Conservation (phyloP, 2,329 filamentous ascomycete genomes). For the Arthrobotrys megalospora region DNA sequence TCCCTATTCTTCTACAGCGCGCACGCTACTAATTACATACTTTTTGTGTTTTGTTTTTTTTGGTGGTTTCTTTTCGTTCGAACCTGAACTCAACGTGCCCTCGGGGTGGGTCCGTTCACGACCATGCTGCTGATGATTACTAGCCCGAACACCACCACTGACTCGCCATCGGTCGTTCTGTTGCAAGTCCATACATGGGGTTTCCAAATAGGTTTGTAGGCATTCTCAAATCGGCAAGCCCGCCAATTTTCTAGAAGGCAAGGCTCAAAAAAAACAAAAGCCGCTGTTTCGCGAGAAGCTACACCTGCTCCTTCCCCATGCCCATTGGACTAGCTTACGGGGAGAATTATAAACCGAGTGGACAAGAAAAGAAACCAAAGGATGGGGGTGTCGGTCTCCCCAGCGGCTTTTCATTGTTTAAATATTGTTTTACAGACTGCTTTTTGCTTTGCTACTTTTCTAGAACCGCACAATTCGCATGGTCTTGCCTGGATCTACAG, state of each 20-base stretch:
- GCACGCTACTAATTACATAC: constrained; percentile 4
- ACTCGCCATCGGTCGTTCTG: constrained; percentile 53
- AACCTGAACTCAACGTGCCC: constrained; percentile 20
- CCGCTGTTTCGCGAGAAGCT: constrained; percentile 59
- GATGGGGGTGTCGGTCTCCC: constrained; percentile 43
- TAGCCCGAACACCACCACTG: constrained; percentile 47
- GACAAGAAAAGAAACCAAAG: constrained; percentile 42
- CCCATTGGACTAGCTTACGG: constrained; percentile 42
- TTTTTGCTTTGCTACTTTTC: constrained; percentile 38
- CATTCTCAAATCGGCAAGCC: constrained; percentile 59
- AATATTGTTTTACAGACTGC: constrained; percentile 55
- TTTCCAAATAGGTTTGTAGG: constrained; percentile 56
- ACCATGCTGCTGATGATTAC: constrained; percentile 34
- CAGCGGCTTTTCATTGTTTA: constrained; percentile 56
- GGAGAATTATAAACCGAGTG: constrained; percentile 53
- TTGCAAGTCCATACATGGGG: constrained; percentile 54
- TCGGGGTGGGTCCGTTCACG: constrained; percentile 35
- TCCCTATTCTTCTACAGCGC: constrained; percentile 25
- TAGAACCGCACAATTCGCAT: constrained; percentile 57
- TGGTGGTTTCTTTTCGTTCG: constrained; percentile 6
- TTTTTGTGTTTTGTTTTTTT: constrained; percentile 8
- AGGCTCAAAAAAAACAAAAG: constrained; percentile 51
- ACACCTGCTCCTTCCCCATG: constrained; percentile 59
- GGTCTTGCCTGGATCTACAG: constrained; percentile 51
- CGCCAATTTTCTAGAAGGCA: constrained; percentile 57